Percentiles rank a stretch among this genome's conserved stretches.
Conservation (phyloP, 116 monocot species). For the Phalaenopsis hybrid region DNA sequence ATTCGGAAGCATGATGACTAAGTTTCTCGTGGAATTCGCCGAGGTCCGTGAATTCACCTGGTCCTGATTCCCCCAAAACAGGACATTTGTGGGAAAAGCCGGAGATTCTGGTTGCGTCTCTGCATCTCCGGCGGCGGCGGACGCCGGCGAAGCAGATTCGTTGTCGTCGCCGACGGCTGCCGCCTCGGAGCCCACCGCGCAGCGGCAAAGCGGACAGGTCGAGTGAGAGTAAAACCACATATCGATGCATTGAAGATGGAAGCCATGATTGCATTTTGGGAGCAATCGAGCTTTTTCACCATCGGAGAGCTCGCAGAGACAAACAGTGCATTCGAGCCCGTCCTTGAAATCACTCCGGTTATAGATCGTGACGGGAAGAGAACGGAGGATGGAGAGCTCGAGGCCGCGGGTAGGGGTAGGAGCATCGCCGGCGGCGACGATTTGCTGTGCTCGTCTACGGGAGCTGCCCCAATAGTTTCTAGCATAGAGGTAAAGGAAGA, state of each 20-base stretch:
- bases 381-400: slow-evolving; percentile 22
- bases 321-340: slow-evolving; percentile 61
- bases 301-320: slow-evolving; percentile 49
- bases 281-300: slow-evolving; percentile 57
- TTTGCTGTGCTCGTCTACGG: slow-evolving; percentile 5
- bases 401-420: slow-evolving; percentile 22
- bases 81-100: slow-evolving; percentile 15
- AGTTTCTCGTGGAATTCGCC: not conserved
- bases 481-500: slow-evolving; percentile 50
- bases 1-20: slow-evolving; percentile 32
- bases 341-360: slow-evolving; percentile 25
- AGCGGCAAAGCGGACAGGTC: slow-evolving; percentile 70
- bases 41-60: slow-evolving; percentile 5
- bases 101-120: not conserved
- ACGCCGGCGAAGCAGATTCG: not conserved
- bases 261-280: slow-evolving; percentile 59
- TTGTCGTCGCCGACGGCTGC: not conserved
- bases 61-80: slow-evolving; percentile 32
- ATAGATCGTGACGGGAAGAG: slow-evolving; percentile 33
- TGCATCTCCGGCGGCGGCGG: not conserved
- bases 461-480: slow-evolving; percentile 31
- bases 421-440: not conserved
- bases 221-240: slow-evolving; percentile 68
- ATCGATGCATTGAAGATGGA: slow-evolving; percentile 67
- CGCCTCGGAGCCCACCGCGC: slow-evolving; percentile 5